phyloP scores from a whole-genome alignment of 768 basidiomycete genomes.

The Tylopilus vinaceipallidus region DNA sequence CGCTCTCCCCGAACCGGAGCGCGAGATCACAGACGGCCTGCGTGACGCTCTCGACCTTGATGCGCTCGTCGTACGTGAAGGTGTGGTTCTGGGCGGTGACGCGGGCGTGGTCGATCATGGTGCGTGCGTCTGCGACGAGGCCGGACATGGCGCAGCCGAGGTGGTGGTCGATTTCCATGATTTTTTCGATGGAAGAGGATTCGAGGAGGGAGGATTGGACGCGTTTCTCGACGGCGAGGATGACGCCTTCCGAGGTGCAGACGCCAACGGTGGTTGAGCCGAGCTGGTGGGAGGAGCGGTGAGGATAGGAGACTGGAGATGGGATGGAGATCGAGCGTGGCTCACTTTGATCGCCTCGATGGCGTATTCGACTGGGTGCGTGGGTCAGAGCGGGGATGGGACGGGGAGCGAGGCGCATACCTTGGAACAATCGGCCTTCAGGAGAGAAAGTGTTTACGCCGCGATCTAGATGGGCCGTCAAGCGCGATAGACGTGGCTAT shows the following conservation, averaged over 20 bases:
- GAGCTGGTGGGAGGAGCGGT: slow-evolving; percentile 52
- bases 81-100: slow-evolving; percentile 94
- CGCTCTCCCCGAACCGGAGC: slow-evolving; percentile 96
- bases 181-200: slow-evolving; percentile 95
- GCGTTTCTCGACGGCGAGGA: slow-evolving; percentile 97
- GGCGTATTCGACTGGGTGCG: slow-evolving; percentile 87
- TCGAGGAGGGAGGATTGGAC: slow-evolving; percentile 96
- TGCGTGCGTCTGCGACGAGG: slow-evolving; percentile 95
- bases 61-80: slow-evolving; percentile 95
- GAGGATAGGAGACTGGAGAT: background rate
- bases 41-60: slow-evolving; percentile 96
- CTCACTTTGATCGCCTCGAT: slow-evolving; percentile 96
- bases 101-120: slow-evolving; percentile 99
- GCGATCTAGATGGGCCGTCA: slow-evolving; percentile 55
- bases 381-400: slow-evolving; percentile 14
- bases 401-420: slow-evolving; percentile 40
- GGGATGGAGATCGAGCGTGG: background rate
- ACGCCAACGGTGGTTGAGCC: slow-evolving; percentile 98
- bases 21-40: slow-evolving; percentile 99
- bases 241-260: slow-evolving; percentile 83
- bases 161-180: slow-evolving; percentile 98
- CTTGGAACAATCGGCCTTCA: slow-evolving; percentile 97
- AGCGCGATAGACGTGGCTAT: background rate
- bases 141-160: slow-evolving; percentile 98
- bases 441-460: slow-evolving; percentile 99